Evolutionary conservation across 2,329 filamentous ascomycete species (phyloP).

Genomic region (Hypoxylon rubiginosum): DNA sequence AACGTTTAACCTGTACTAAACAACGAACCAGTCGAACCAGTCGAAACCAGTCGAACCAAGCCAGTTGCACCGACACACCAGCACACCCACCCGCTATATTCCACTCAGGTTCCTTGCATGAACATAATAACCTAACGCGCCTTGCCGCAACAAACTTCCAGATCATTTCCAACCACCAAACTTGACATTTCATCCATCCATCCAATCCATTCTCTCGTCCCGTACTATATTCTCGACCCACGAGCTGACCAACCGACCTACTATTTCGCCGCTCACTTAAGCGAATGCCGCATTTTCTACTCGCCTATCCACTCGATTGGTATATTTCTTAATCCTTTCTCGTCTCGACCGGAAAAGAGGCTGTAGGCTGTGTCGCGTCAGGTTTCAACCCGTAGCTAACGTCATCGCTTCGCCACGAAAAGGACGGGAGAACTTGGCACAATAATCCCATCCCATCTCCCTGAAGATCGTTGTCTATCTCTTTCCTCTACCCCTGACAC

Average conservation of each 20-base stretch:
- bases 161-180: conserved; percentile 7
- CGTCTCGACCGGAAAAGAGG: conserved; percentile 10
- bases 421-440: conserved; percentile 20
- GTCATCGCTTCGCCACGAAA: conserved; percentile 37
- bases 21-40: too few species aligned
- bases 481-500: conserved; percentile 34
- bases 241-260: conserved; percentile 33
- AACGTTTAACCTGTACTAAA: not conserved
- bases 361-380: conserved; percentile 22
- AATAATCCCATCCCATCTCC: conserved; percentile 34
- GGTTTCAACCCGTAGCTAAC: conserved; percentile 36
- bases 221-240: conserved; percentile 22
- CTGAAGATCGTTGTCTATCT: conserved; percentile 39
- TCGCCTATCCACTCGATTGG: conserved; percentile 40
- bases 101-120: conserved; percentile 38
- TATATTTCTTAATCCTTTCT: conserved; percentile 25
- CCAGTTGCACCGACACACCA: too few species aligned
- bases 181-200: conserved; percentile 12
- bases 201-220: conserved; percentile 16
- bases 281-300: conserved; percentile 30
- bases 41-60: too few species aligned
- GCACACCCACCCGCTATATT: conserved; percentile 8
- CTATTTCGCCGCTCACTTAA: conserved; percentile 8
- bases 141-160: conserved; percentile 31
- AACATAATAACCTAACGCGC: conserved; percentile 34